Base-by-base conservation (phyloP, 305 asterid genomes). In the Rubia tinctorum region DNA sequence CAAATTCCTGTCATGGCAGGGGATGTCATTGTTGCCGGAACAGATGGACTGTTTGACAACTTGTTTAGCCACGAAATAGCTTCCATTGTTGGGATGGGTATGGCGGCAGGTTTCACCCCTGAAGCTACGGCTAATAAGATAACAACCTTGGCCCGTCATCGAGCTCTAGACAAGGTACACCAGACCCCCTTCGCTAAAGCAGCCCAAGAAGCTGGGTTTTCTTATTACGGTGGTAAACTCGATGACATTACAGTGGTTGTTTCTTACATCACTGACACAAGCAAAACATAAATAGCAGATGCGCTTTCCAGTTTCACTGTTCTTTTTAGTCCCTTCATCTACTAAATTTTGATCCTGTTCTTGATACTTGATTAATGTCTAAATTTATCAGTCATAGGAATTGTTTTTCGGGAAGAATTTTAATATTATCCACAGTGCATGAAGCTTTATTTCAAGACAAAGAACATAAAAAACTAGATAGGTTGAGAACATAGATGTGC, bases 21-120 rank as follows among this genome's bases (percentile, higher is more conserved):
- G 73, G 98, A 92, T 64, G 84, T 89, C n/a, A 73, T 90, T 20
- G 90, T 92, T 49, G 92, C 91, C 8, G 98, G 98, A 44, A 92
- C 92, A 9, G 98, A 92, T 81, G 97, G 98, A 1, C 82, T 92
- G 73, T 92, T 84, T 18, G 98, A 92, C 80, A 92, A 92, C 87
- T 81, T 90, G 75, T 92, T 80, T 63, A 83, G 73, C 22, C 83
- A 85, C 45, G 97, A 92, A 82, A 69, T 92, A 64, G 85, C 83
- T 13, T 80, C 83, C 45, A 71, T 88, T 58, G 96, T 92, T 68
- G 89, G 45, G 25, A 85, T 80, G 76, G 90, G 92, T 8, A 78
- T 76, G 10, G 68, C 81, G 62, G 80, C 78, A 7, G 83, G 90
- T 37, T 83, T 90, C 44, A 47, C 80, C 83, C 94, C 96, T 0